These are phyloP conservation scores for Metschnikowia lachancei DNA, from an alignment of 805 yeast genomes.

Conservation along the genomic window DNA sequence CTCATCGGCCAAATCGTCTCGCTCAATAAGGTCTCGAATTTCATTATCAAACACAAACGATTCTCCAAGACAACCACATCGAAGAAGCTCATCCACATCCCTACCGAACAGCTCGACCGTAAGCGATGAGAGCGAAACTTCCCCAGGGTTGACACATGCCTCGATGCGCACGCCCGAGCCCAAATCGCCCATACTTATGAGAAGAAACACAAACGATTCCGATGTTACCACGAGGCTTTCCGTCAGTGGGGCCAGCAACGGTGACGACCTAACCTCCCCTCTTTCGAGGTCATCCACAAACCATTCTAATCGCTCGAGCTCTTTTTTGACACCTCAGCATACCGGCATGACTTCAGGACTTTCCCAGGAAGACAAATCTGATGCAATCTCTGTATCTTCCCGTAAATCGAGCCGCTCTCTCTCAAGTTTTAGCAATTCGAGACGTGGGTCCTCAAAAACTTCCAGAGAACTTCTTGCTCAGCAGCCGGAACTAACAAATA, in stretches of 20 bases:
- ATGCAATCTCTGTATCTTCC: conserved; percentile 19
- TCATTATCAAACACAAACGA: conserved; percentile 23
- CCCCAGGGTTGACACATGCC: conserved; percentile 30
- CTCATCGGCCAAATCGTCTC: conserved; percentile 46
- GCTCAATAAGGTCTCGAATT: conserved; percentile 44
- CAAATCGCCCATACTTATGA: conserved; percentile 66
- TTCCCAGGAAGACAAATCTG: conserved; percentile 17
- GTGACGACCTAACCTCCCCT: conserved; percentile 21
- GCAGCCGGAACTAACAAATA: conserved; percentile 16
- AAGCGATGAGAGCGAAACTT: conserved; percentile 21
- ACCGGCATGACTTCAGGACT: conserved; percentile 17
- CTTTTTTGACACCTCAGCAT: conserved; percentile 18
- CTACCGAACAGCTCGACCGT: conserved; percentile 18
- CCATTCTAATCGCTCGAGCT: conserved; percentile 16
- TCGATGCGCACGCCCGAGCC: conserved; percentile 63
- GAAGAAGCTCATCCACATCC: conserved; percentile 29
- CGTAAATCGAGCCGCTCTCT: conserved; percentile 19
- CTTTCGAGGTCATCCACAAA: conserved; percentile 22
- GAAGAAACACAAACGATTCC: conserved; percentile 46
- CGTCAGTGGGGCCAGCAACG: conserved; percentile 9
- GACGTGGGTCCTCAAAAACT: conserved; percentile 16
- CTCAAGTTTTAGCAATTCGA: conserved; percentile 14
- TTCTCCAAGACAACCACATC: conserved; percentile 30
- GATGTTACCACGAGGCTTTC: conserved; percentile 14
- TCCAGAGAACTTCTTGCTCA: conserved; percentile 13